Evolutionary conservation across 2,329 filamentous ascomycete genomes (phyloP), one percentile per base, ranked within the genome.

Genomic region (Talaromyces atroroseus): DNA sequence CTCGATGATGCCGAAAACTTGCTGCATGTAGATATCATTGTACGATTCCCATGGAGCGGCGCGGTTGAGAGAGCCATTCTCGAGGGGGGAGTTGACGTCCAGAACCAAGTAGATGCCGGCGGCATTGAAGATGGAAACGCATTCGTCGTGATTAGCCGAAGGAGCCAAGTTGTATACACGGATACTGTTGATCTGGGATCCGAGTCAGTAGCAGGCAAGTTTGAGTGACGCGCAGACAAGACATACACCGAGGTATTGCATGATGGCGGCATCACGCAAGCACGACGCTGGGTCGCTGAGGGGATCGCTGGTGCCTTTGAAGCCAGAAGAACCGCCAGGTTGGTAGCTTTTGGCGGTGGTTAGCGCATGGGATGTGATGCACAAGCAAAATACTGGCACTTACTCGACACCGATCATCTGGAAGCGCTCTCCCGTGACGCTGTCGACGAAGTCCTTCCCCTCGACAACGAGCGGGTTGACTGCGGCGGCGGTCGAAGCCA

Each of bases 81-180:
- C 68, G 16, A 84, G 68, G 3, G 83, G 83, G 21, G 80, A 82
- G 73, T 86, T 87, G 68, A 87, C 83, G 61, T 87, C 84, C 47
- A 86, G 71, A 53, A 86, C 76, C 75, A 86, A 77, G 72, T 87
- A 86, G 65, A 87, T 86, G 53, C 84, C 84, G 29, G 82, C 83
- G 2, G 78, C 77, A 64, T 86, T 85, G 78, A 86, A 86, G 70
- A 85, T 84, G 59, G 78, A 82, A 58, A 78, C 81, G 66, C 83
- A 86, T 58, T 80, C 73, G 61, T 84, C 80, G 70, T 86, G 83
- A 69, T 85, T 80, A 57, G 82, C 68, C 2, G 73, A 72, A 18
- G 83, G 82, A 60, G 83, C 78, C 59, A 86, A 70, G 67, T 85
- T 85, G 78, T 87, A 87, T 54, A 83, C 78, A 58, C 84, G 82